phyloP scores from a whole-genome alignment of 208 protist species.

The Leishmania aethiopica region DNA sequence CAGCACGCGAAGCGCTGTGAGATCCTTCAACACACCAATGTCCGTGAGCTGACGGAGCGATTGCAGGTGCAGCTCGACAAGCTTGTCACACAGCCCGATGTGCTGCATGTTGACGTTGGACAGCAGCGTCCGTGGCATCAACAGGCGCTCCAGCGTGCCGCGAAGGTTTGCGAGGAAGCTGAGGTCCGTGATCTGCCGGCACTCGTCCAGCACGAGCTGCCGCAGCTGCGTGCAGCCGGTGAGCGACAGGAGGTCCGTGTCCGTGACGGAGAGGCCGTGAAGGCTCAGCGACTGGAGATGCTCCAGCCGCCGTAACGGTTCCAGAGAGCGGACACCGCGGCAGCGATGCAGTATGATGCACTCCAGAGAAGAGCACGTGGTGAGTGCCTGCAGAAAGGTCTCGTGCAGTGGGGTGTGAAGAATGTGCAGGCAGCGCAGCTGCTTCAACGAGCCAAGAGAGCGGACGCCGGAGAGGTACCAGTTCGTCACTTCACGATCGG shows the following conservation, averaged over 20 bases:
- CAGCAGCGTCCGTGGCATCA: conserved; percentile 53
- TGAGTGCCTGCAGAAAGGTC: conserved; percentile 54
- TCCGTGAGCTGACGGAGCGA: conserved; percentile 57
- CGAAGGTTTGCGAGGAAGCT: conserved; percentile 48
- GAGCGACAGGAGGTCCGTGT: conserved; percentile 51
- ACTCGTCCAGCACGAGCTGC: conserved; percentile 72
- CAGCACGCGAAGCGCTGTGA: conserved; percentile 51
- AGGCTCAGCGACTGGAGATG: conserved; percentile 51
- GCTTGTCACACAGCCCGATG: conserved; percentile 42
- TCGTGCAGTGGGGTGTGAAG: conserved; percentile 54
- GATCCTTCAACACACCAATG: conserved; percentile 36
- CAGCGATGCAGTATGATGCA: conserved; percentile 69
- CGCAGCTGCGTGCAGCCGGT: conserved; percentile 39
- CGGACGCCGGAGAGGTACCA: conserved; percentile 74
- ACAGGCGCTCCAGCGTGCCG: conserved; percentile 38
- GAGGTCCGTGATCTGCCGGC: conserved; percentile 58
- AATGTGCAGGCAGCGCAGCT: conserved; percentile 70
- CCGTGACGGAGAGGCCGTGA: conserved; percentile 53
- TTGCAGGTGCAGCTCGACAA: conserved; percentile 62
- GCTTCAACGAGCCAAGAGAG: conserved; percentile 52
- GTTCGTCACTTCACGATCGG: conserved; percentile 24
- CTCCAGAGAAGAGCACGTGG: conserved; percentile 49
- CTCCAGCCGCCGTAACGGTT: conserved; percentile 47
- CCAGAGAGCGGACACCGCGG: conserved; percentile 56
- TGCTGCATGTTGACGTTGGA: conserved; percentile 52